Conservation (phyloP, 2,329 filamentous ascomycete species). For the Claviceps paspali region DNA sequence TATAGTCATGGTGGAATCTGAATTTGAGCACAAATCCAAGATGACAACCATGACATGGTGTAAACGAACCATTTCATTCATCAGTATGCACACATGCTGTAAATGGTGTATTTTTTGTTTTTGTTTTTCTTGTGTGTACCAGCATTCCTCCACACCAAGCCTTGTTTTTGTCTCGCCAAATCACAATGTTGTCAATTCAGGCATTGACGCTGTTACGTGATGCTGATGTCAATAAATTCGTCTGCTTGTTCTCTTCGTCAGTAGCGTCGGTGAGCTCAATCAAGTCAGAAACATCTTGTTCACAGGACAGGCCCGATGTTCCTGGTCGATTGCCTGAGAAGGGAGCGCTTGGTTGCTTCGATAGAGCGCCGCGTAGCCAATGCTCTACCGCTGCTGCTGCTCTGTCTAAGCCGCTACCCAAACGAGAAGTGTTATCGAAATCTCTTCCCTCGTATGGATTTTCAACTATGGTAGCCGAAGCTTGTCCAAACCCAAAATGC, state of each 20-base stretch:
- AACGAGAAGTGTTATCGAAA: slow-evolving; percentile 23
- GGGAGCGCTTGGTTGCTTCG: slow-evolving; percentile 41
- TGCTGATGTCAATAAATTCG: slow-evolving; percentile 18
- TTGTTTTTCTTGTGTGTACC: slow-evolving; percentile 21
- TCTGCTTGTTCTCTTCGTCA: slow-evolving; percentile 34
- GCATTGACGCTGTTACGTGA: slow-evolving; percentile 22
- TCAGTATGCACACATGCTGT: too few species aligned
- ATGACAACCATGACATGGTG: too few species aligned
- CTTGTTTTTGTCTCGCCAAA: slow-evolving; percentile 22
- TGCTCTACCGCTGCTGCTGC: slow-evolving; percentile 78
- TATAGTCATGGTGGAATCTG: too few species aligned
- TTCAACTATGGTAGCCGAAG: slow-evolving; percentile 31
- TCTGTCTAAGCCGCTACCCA: slow-evolving; percentile 53
- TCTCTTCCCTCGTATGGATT: slow-evolving; percentile 33
- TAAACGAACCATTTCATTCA: too few species aligned
- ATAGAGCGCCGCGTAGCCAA: slow-evolving; percentile 74
- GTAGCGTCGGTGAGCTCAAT: slow-evolving; percentile 56
- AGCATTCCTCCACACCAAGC: slow-evolving; percentile 3
- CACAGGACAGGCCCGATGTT: slow-evolving; percentile 10
- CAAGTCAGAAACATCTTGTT: slow-evolving; percentile 39
- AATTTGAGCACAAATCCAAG: too few species aligned
- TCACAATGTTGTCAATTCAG: slow-evolving; percentile 18
- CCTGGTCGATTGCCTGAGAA: slow-evolving; percentile 24
- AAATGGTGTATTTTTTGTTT: too few species aligned
- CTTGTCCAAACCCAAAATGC: slow-evolving; percentile 35